phyloP scores from a whole-genome alignment of 1,284 basidiomycete species.

The Microstroma glucosiphilum region DNA sequence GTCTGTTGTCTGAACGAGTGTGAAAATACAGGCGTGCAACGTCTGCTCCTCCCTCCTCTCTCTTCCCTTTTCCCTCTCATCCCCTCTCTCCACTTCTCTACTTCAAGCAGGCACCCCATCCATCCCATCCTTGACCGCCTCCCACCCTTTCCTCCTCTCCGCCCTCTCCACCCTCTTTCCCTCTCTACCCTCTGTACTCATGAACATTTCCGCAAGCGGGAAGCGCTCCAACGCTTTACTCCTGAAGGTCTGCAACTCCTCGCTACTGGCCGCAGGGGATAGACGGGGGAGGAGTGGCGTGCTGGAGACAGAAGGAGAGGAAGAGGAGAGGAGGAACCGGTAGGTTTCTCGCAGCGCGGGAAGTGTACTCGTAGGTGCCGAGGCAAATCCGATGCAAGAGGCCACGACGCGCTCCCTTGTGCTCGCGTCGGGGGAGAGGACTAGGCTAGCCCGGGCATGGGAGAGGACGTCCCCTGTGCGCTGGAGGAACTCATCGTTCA shows the following conservation, averaged over 20 bases:
- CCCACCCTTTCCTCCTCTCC: constrained; percentile 10
- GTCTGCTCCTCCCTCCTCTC: too few species aligned
- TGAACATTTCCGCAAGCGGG: constrained; percentile 52
- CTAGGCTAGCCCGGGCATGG: constrained; percentile 31
- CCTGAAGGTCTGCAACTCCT: constrained; percentile 37
- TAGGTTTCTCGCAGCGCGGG: neutral
- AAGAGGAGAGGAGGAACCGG: neutral
- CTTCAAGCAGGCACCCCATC: neutral
- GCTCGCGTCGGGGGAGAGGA: constrained; percentile 47
- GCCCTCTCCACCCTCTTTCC: neutral
- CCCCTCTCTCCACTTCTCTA: too few species aligned
- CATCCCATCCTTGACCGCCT: constrained; percentile 2
- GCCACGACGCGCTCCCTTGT: constrained; percentile 56
- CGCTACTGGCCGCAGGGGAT: constrained; percentile 17
- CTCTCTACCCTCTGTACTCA: constrained; percentile 1
- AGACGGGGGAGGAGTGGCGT: constrained; percentile 33
- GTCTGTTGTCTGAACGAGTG: too few species aligned
- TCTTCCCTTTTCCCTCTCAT: too few species aligned
- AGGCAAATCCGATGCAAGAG: constrained; percentile 60
- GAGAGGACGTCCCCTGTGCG: constrained; percentile 3
- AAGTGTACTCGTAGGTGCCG: neutral
- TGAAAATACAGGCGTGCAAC: too few species aligned
- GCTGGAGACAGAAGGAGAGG: constrained; percentile 25
- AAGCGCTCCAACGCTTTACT: constrained; percentile 35
- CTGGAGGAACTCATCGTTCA: neutral